Conservation (phyloP, 1,139 yeast species). For the Pneumocystis oryctolagi region DNA sequence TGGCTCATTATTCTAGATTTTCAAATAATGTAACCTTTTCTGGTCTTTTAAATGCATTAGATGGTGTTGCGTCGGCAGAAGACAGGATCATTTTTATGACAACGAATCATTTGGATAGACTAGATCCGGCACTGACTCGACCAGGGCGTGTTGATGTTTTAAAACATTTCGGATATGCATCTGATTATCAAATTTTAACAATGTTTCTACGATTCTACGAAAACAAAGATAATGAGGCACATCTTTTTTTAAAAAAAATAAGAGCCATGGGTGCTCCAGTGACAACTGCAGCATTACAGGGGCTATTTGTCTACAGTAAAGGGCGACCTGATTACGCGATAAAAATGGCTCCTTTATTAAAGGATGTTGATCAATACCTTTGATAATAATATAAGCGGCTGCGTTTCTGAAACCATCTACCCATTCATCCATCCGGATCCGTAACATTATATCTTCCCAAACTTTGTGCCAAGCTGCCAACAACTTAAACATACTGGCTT, state of each 20-base stretch:
- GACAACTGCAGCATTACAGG: constrained; percentile 91
- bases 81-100: constrained; percentile 96
- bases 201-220: constrained; percentile 82
- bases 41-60: constrained; percentile 82
- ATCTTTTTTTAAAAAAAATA: constrained; percentile 43
- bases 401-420: not conserved
- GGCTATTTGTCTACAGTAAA: constrained; percentile 84
- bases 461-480: not conserved
- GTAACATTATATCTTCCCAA: not conserved
- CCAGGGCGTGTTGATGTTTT: constrained; percentile 93
- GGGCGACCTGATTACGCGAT: constrained; percentile 67
- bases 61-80: constrained; percentile 97
- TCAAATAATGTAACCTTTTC: constrained; percentile 82
- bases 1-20: constrained; percentile 28
- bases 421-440: not conserved
- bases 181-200: constrained; percentile 45
- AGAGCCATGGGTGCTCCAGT: constrained; percentile 41
- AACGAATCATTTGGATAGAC: constrained; percentile 84
- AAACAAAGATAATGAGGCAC: constrained; percentile 44
- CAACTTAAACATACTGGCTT: constrained; percentile 10
- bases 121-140: constrained; percentile 62
- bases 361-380: not conserved
- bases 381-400: not conserved
- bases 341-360: constrained; percentile 33
- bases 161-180: constrained; percentile 8